A percentile compares a stretch with the other conserved stretches of the same genome.
Evolutionary conservation across 1,139 yeast species (phyloP).

Genomic region (Saccharomyces hybrid): DNA sequence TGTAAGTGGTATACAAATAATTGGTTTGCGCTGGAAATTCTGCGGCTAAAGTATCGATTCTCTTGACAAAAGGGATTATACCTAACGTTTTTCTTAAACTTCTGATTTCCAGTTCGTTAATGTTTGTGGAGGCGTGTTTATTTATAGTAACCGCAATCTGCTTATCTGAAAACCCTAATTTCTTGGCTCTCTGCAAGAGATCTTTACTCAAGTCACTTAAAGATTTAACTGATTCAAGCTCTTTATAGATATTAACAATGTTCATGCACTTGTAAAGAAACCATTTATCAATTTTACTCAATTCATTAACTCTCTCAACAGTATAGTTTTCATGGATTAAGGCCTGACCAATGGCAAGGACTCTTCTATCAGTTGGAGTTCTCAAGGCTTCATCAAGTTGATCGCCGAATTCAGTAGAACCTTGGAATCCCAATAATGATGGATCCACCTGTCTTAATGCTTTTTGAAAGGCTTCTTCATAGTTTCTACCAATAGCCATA

Average conservation of each 20-base stretch:
- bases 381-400: constrained; percentile 72
- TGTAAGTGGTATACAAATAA: constrained; percentile 92
- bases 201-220: constrained; percentile 56
- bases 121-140: constrained; percentile 28
- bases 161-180: constrained; percentile 89
- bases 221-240: constrained; percentile 57
- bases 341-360: constrained; percentile 98
- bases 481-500: constrained; percentile 97
- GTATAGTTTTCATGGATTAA: constrained; percentile 80
- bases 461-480: constrained; percentile 96
- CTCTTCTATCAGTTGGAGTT: constrained; percentile 94
- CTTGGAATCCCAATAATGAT: constrained; percentile 90
- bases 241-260: constrained; percentile 80
- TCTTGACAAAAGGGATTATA: constrained; percentile 87
- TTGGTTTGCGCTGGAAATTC: constrained; percentile 97
- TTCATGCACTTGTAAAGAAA: constrained; percentile 86
- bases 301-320: constrained; percentile 84
- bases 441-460: constrained; percentile 97
- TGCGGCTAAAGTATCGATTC: constrained; percentile 95
- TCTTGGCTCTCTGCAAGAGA: constrained; percentile 72
- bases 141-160: constrained; percentile 78
- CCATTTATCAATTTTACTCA: constrained; percentile 93
- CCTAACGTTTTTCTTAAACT: constrained; percentile 68
- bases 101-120: constrained; percentile 70
- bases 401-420: constrained; percentile 53